Base-by-base conservation (phyloP, 257 asterid species). In the Linderniella brevidens region DNA sequence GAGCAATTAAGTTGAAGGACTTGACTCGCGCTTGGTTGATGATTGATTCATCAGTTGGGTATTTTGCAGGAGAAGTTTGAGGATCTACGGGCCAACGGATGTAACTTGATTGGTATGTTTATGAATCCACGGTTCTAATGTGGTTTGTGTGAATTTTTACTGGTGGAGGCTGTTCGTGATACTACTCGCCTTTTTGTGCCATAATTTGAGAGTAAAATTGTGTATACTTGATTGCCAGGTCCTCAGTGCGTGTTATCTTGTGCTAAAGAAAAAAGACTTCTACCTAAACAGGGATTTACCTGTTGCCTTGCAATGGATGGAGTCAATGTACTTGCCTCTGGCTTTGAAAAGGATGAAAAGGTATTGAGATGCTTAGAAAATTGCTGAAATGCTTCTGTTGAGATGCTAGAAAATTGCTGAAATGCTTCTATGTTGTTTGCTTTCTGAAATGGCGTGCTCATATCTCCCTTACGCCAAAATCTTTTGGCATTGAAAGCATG, bases 281-380 rank as follows among this genome's bases (percentile, higher is more conserved):
- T 84, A 17, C 96, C 98, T 53, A 67, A 64, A 63, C 85, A 71
- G 50, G 92, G 76, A 41, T 90, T 78, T 61, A 84, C 98, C 58
- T 90, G 98, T 68, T 90, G 98, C 75, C 92, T 90, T 67, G 98
- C 92, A 36, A 76, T 90, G 87, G 96, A 90, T 60, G 98, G 96
- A 38, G 92, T 75, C 54, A 84, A 76, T 67, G 50, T 90, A 63
- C 80, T 78, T 52, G 71, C 75, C 13, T 84, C 98, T 62, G 98
- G 98, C 59, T 90, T 90, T 73, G 92, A 76, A 62, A 60, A 35
- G 77, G 73, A 64, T 55, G 94, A 78, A 72, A 88, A 75, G 86
- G 98, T 85, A 67, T 0, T 18, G 39, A 60, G 29, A 11, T 19
- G 12, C 35, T 17, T 39, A 11, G 43, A 13, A 10, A 39, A 25